Evolutionary conservation across 2,329 filamentous ascomycete genomes (phyloP), one percentile per base, ranked within the genome.

Genomic region (Neofusicoccum parvum): DNA sequence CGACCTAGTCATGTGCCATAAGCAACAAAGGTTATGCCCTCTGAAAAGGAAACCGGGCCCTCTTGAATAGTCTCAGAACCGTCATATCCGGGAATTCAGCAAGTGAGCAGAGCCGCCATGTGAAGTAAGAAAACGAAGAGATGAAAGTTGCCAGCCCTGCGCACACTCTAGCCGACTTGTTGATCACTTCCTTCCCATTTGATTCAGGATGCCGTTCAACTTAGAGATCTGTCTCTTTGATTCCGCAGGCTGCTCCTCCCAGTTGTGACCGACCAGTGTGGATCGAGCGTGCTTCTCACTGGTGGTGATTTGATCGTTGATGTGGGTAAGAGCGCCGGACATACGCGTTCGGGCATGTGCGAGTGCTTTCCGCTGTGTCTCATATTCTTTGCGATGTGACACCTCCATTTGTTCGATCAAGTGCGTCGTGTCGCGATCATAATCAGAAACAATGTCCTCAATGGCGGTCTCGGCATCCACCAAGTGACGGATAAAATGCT

Each of bases 381-480:
- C 36, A 37, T 60, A 48, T n/a, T 65, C 64, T 49, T 74, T 70
- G 34, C 76, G 70, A 34, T 84, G 82, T 5, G 72, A 72, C 59
- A 77, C 66, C 53, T 80, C 74, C 17, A 85, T 71, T 20, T 78
- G 71, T 39, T 80, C 72, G 9, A 86, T 70, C 20, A 85, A 68
- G n/a, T 71, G 74, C 67, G 78, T 67, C 49, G 80, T 81, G 58
- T 82, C 80, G 36, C 75, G 71, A 41, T 74, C 75, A 68, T 82
- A 86, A 27, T 76, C 78, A 7, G 79, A 74, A 3, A 83, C 70
- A 32, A 83, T 79, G 34, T 80, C 75, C 3, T 71, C 72, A 32
- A 83, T 75, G 1, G 79, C 79, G 3, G 75, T 76, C 68, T 84
- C 82, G 50, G 80, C 78, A n/a, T 80, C 76, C 9, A 82, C 74